Evolutionary conservation across 139 green algal genomes (phyloP).

Genomic region (Tetratostichococcus sp.): DNA sequence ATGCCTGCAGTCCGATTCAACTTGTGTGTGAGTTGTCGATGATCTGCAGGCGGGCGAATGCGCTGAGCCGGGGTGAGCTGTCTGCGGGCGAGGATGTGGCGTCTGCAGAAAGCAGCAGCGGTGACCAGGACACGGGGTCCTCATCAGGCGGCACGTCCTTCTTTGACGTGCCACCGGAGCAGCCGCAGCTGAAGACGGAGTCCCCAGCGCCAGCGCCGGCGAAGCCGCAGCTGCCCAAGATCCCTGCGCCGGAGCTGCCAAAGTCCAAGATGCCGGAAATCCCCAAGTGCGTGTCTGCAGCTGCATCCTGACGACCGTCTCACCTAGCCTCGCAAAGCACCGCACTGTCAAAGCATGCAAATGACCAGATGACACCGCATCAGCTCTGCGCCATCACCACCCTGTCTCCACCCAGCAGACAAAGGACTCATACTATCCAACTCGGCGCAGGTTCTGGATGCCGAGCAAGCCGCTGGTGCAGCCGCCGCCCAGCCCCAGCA

Average conservation of each 20-base stretch:
- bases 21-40: too few species aligned
- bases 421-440: too few species aligned
- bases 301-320: too few species aligned
- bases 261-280: not conserved
- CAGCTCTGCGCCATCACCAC: too few species aligned
- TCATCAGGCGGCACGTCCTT: not conserved
- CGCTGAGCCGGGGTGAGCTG: not conserved
- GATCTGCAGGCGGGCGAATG: not conserved
- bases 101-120: not conserved
- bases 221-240: not conserved
- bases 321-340: too few species aligned
- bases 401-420: too few species aligned
- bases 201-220: too few species aligned
- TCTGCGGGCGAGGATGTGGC: not conserved
- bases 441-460: not conserved
- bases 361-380: too few species aligned
- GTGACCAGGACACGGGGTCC: not conserved
- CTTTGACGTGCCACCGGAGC: not conserved
- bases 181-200: not conserved
- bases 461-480: not conserved
- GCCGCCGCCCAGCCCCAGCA: not conserved
- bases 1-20: too few species aligned
- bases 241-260: not conserved
- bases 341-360: too few species aligned
- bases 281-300: not conserved